These are phyloP conservation scores for Geosmithia flava DNA, from an alignment of 2,329 filamentous ascomycete species.

Conservation along the genomic window DNA sequence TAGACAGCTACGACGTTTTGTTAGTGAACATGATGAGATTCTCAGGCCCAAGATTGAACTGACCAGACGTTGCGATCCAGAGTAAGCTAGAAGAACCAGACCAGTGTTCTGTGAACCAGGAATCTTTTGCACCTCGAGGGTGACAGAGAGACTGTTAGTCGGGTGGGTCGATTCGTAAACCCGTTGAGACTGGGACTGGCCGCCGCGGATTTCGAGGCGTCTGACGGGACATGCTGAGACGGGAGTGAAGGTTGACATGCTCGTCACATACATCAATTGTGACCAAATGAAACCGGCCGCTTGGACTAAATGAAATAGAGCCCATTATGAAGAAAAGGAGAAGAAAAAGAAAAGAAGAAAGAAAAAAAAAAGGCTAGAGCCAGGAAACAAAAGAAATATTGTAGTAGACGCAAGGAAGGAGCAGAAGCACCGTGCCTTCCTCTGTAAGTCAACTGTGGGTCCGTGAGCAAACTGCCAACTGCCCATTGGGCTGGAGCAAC, in stretches of 20 bases:
- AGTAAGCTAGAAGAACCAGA: conserved; percentile 14
- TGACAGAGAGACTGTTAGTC: not conserved
- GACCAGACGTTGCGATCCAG: conserved; percentile 12
- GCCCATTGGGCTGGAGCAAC: conserved; percentile 1
- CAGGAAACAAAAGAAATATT: not conserved
- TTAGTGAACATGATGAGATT: not conserved
- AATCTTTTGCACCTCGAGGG: not conserved
- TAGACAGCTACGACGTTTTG: conserved; percentile 11
- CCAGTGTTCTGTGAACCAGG: conserved; percentile 1
- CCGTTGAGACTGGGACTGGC: conserved; percentile 4
- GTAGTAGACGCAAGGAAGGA: not conserved
- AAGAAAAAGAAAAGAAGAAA: not conserved
- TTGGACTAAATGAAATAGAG: not conserved
- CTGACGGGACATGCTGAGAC: conserved; percentile 15
- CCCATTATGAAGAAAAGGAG: not conserved
- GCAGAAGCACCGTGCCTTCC: not conserved
- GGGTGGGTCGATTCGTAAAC: conserved; percentile 12
- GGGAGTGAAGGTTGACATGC: conserved; percentile 13
- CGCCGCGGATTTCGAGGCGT: conserved; percentile 15
- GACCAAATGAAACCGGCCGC: not conserved
- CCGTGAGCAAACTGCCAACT: not conserved
- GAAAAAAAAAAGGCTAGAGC: not conserved
- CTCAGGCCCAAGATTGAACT: conserved; percentile 1
- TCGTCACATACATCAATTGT: not conserved
- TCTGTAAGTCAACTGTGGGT: not conserved